These are phyloP conservation scores for Crithidia sp. DNA, from an alignment of 208 protist species.

Conservation along the genomic window DNA sequence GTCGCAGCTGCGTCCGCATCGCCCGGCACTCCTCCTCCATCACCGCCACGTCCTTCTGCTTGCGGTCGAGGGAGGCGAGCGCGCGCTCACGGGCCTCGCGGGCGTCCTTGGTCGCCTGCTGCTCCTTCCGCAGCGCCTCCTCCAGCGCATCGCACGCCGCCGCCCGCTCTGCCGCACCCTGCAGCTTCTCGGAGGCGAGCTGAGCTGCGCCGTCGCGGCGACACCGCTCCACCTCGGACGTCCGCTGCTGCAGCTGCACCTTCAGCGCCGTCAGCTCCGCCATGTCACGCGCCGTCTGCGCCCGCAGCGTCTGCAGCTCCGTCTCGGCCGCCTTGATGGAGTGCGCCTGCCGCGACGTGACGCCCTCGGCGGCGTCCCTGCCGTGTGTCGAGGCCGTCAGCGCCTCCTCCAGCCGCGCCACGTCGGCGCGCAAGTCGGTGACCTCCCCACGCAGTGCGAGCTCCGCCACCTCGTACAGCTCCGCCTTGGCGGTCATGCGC, in stretches of 20 bases:
- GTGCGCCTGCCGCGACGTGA: constrained; percentile 44
- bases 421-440: constrained; percentile 45
- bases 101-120: constrained; percentile 45
- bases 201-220: constrained; percentile 42
- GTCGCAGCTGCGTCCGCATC: constrained; percentile 30
- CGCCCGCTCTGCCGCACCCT: constrained; percentile 32
- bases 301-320: constrained; percentile 46
- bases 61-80: constrained; percentile 38
- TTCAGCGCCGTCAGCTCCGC: constrained; percentile 43
- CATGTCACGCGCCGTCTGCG: constrained; percentile 39
- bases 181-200: constrained; percentile 37
- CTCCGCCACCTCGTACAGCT: constrained; percentile 56
- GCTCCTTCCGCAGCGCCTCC: constrained; percentile 39
- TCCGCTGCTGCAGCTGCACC: constrained; percentile 49
- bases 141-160: constrained; percentile 34
- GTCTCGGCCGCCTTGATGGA: constrained; percentile 38
- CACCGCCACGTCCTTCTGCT: constrained; percentile 38
- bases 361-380: constrained; percentile 37
- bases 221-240: constrained; percentile 39
- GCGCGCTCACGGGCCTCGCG: constrained; percentile 56
- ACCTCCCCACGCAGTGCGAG: constrained; percentile 53
- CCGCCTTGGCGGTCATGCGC: constrained; percentile 41
- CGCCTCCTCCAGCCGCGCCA: constrained; percentile 39
- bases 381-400: constrained; percentile 35
- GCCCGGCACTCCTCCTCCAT: constrained; percentile 29